Evolutionary conservation across 2,329 filamentous ascomycete genomes (phyloP).

Genomic region (Polychaeton citri): DNA sequence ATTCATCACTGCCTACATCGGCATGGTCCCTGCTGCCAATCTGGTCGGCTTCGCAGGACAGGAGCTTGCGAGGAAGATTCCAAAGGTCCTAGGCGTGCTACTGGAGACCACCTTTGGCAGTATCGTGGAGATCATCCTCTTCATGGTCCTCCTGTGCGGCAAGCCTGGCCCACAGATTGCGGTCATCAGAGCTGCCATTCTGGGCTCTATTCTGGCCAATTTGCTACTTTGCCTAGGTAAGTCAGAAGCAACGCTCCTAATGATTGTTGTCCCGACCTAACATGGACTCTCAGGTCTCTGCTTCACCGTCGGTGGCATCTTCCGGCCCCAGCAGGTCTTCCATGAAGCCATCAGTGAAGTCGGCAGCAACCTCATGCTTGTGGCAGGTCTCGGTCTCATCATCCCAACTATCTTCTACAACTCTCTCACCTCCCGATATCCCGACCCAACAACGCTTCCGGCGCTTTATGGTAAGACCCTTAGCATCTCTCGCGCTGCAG

Average conservation of each 20-base stretch:
- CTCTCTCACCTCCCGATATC: conserved; percentile 13
- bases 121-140: conserved; percentile 68
- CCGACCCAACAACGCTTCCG: conserved; percentile 7
- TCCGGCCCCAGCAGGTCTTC: conserved; percentile 56
- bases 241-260: too few relatives aligned
- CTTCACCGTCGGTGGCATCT: conserved; percentile 64
- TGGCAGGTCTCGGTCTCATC: conserved; percentile 49
- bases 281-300: conserved; percentile 34
- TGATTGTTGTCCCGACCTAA: conserved; percentile 1
- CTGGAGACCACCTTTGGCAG: conserved; percentile 45
- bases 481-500: conserved; percentile 55
- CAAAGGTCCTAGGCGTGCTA: conserved; percentile 56
- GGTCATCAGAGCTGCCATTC: conserved; percentile 71
- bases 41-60: conserved; percentile 50
- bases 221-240: conserved; percentile 64
- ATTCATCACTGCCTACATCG: conserved; percentile 36
- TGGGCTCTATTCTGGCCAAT: conserved; percentile 71
- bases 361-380: conserved; percentile 61
- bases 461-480: conserved; percentile 39
- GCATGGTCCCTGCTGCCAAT: conserved; percentile 38
- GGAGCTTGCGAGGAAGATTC: conserved; percentile 59
- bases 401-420: conserved; percentile 42
- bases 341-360: conserved; percentile 67
- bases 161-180: conserved; percentile 8
- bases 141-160: conserved; percentile 54